phyloP scores from a whole-genome alignment of 2,329 filamentous ascomycete species.

The Neospermospora avenae region DNA sequence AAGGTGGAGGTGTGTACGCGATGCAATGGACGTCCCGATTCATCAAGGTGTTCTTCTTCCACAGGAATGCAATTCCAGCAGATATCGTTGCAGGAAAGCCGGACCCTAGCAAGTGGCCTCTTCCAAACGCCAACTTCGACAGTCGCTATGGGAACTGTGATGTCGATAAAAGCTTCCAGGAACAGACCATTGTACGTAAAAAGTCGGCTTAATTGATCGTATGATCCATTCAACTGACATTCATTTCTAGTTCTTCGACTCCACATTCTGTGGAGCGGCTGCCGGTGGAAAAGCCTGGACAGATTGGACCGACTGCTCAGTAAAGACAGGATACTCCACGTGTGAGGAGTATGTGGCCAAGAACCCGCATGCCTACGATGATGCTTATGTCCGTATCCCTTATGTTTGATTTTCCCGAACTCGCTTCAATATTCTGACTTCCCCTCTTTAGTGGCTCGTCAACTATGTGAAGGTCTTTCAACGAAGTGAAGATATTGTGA shows the following conservation, averaged over 20 bases:
- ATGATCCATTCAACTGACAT: not conserved
- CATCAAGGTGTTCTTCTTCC: conserved; percentile 76
- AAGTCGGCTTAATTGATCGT: not conserved
- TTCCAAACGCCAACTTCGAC: conserved; percentile 62
- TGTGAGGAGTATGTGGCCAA: conserved; percentile 70
- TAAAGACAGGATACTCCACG: conserved; percentile 60
- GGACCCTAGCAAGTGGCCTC: conserved; percentile 63
- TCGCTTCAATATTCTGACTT: not conserved
- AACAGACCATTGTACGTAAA: conserved; percentile 67
- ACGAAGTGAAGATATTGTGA: conserved; percentile 9
- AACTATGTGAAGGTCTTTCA: conserved; percentile 67
- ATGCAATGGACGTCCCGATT: conserved; percentile 66
- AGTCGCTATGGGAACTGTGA: conserved; percentile 62
- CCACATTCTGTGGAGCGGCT: conserved; percentile 84
- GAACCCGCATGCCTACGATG: conserved; percentile 66
- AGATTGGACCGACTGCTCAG: conserved; percentile 46
- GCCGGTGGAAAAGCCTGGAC: conserved; percentile 54
- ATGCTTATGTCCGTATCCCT: conserved; percentile 55
- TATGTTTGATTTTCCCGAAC: not conserved
- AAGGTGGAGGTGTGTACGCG: conserved; percentile 60
- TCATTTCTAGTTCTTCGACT: conserved; percentile 54
- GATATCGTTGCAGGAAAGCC: conserved; percentile 58
- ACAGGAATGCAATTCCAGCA: conserved; percentile 56
- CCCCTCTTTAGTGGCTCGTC: conserved; percentile 61
- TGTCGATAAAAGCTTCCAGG: conserved; percentile 59